phyloP scores from a whole-genome alignment of 2,329 filamentous ascomycete species.

The Colletotrichum sp. region DNA sequence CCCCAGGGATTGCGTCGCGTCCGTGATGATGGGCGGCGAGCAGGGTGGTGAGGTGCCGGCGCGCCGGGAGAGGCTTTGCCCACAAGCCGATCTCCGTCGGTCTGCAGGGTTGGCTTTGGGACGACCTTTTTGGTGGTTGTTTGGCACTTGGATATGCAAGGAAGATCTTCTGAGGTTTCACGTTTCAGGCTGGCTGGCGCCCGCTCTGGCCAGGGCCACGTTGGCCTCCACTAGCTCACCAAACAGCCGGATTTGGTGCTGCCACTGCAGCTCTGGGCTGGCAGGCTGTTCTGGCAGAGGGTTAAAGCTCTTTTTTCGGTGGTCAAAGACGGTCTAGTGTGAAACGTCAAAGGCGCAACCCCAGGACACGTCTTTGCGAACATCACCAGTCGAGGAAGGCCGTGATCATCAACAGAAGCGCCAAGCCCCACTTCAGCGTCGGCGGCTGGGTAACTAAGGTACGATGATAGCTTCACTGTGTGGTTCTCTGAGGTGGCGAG shows the following conservation, averaged over 20 bases:
- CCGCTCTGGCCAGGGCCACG: constrained; percentile 15
- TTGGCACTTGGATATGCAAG: constrained; percentile 7
- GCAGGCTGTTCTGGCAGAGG: background rate
- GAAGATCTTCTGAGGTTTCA: constrained; percentile 19
- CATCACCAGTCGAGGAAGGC: background rate
- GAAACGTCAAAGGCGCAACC: constrained; percentile 1
- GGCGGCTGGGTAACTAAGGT: background rate
- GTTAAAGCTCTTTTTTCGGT: background rate
- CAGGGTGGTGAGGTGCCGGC: constrained; percentile 2
- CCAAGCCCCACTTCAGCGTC: background rate
- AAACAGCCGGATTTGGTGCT: constrained; percentile 11
- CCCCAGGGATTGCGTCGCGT: background rate
- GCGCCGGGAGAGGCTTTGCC: background rate
- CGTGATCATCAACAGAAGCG: background rate
- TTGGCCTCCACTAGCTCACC: constrained; percentile 14
- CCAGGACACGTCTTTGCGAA: background rate
- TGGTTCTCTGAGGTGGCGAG: background rate
- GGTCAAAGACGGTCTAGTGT: background rate
- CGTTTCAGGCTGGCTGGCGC: constrained; percentile 17
- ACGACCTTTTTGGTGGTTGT: background rate
- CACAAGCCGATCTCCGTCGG: constrained; percentile 14
- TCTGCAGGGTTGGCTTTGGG: constrained; percentile 9
- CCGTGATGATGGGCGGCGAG: background rate
- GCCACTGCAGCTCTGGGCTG: background rate
- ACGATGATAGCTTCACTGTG: background rate